Base-by-base conservation (phyloP, 192 early-diverging fungal genomes). In the Spizellomyces sp. region DNA sequence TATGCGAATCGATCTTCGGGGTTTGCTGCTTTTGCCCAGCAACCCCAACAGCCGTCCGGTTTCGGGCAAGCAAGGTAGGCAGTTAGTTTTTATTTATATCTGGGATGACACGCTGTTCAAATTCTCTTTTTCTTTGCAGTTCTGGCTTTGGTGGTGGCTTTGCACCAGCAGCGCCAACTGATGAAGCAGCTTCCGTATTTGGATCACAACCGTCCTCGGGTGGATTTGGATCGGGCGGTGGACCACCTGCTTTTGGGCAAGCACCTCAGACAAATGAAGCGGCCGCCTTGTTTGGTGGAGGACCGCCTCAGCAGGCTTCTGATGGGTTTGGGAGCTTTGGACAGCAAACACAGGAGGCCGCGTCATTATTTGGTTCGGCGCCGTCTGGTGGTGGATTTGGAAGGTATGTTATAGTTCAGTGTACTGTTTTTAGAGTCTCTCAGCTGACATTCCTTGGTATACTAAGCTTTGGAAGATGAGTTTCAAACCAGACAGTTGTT, bases 1-100 rank as follows among this genome's bases (percentile, higher is more conserved):
- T 56, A 56, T 22, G 54, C 54, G n/a, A 17, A 6, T 22, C n/a
- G 41, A 8, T 8, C 60, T 4, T 22, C 21, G 4, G 60, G 60
- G 60, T 62, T 62, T 62, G 60, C 60, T 42, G 60, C 60, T 19
- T 62, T 62, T 9, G 17, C 60, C 8, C 60, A 19, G 60, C 60
- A 62, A 42, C 19, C 17, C 17, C 60, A 19, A 36, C 60, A 62
- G 0, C 60, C 0, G 27, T 36, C 27, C 3, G 27, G 27, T 36
- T 36, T 36, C 27, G 27, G 27, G 27, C 27, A 36, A 3, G 1
- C 27, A 36, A 36, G 27, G 27, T 36, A 36, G 27, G 27, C 27
- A 36, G 3, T 36, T 36, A 0, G 27, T 36, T 36, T 36, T 0
- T 3, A 36, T 36, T 36, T 36, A 36, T 36, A 36, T 36, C 3